Evolutionary conservation across 2,329 filamentous ascomycete genomes (phyloP).

Genomic region (Helminthosporium solani): DNA sequence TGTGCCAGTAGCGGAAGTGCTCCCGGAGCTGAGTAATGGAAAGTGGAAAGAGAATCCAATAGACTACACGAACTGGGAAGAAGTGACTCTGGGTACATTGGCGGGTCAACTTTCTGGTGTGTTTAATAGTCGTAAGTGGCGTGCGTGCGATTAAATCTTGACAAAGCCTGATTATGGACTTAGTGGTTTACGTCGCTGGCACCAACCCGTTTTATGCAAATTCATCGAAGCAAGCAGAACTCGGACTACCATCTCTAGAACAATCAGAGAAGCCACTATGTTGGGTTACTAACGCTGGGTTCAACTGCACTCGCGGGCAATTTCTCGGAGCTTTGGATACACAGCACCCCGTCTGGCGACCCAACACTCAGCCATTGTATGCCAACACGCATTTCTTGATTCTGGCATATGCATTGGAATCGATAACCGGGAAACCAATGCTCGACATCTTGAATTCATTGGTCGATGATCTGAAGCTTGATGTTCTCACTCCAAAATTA

Average conservation of each 20-base stretch:
- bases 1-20: conserved; percentile 22
- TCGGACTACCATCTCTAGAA: conserved; percentile 12
- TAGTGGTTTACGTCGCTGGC: neutral
- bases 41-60: conserved; percentile 15
- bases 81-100: conserved; percentile 33
- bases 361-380: conserved; percentile 51
- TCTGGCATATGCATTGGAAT: conserved; percentile 50
- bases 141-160: too few species aligned
- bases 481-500: conserved; percentile 40
- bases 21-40: conserved; percentile 22
- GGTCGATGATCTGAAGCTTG: conserved; percentile 47
- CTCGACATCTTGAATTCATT: conserved; percentile 46
- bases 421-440: conserved; percentile 45
- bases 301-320: conserved; percentile 6
- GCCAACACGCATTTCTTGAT: conserved; percentile 51
- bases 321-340: conserved; percentile 10
- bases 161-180: neutral
- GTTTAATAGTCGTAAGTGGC: conserved; percentile 17
- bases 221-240: neutral
- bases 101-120: conserved; percentile 35
- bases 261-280: conserved; percentile 7
- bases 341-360: conserved; percentile 42
- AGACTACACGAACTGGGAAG: conserved; percentile 28
- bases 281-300: neutral
- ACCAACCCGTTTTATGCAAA: neutral